These are phyloP conservation scores for Globisporangium nagaii DNA, from an alignment of 352 stramenopile species.

Conservation along the genomic window DNA sequence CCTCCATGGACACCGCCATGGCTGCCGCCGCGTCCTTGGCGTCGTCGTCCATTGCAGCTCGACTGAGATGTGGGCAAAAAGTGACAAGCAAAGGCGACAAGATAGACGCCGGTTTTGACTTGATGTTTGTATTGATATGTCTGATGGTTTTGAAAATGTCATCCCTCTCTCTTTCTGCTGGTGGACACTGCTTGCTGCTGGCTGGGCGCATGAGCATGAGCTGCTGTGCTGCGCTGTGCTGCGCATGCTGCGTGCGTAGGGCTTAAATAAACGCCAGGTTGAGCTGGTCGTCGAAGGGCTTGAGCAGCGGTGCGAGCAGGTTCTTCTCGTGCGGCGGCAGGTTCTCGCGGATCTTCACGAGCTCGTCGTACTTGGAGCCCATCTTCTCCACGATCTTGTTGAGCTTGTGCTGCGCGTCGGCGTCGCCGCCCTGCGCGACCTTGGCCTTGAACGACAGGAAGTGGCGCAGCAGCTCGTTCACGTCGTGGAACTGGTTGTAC, in stretches of 20 bases:
- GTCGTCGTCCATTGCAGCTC: not conserved
- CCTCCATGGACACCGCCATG: constrained; percentile 8
- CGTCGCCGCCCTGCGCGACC: constrained; percentile 39
- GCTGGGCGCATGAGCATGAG: too few relatives aligned
- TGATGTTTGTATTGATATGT: too few relatives aligned
- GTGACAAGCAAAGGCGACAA: too few relatives aligned
- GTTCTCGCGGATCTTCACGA: constrained; percentile 76
- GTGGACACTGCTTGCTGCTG: too few relatives aligned
- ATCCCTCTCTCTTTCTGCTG: too few relatives aligned
- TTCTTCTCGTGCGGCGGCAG: constrained; percentile 82
- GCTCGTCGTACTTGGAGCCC: constrained; percentile 83
- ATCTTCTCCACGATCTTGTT: constrained; percentile 86
- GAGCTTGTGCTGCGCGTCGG: constrained; percentile 69
- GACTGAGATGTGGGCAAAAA: too few relatives aligned
- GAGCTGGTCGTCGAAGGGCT: constrained; percentile 83
- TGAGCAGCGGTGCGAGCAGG: constrained; percentile 71
- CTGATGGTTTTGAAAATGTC: too few relatives aligned
- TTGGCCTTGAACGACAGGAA: constrained; percentile 81
- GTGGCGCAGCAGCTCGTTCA: constrained; percentile 77
- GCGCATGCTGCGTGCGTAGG: too few relatives aligned
- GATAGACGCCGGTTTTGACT: too few relatives aligned
- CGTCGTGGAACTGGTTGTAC: constrained; percentile 83
- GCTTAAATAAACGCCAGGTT: constrained; percentile 84
- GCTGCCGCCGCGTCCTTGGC: not conserved
- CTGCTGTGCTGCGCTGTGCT: too few relatives aligned